Evolutionary conservation across 2,329 filamentous ascomycete species (phyloP).

Genomic region (Cercospora canescens): DNA sequence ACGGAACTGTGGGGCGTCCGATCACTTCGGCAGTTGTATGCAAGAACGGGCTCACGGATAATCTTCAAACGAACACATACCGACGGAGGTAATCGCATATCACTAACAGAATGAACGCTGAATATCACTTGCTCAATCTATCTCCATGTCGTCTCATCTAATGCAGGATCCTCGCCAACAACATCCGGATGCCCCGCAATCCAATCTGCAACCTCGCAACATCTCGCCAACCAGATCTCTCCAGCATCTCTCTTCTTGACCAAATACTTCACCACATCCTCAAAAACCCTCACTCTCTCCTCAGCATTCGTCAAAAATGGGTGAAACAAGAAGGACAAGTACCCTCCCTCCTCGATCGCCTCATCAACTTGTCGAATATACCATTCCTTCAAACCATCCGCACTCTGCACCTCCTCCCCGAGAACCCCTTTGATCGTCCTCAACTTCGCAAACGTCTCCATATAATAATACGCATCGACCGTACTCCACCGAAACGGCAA

Average conservation of each 20-base stretch:
- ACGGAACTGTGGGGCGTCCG: neutral
- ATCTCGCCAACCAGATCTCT: slow-evolving; percentile 33
- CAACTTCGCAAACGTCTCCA: slow-evolving; percentile 32
- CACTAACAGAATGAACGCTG: neutral
- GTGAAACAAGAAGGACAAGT: slow-evolving; percentile 35
- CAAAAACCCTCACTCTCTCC: slow-evolving; percentile 31
- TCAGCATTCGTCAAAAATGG: slow-evolving; percentile 33
- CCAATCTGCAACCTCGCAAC: slow-evolving; percentile 32
- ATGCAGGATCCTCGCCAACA: slow-evolving; percentile 32
- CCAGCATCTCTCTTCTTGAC: slow-evolving; percentile 28
- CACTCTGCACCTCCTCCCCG: slow-evolving; percentile 20
- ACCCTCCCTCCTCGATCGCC: slow-evolving; percentile 31
- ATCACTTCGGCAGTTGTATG: slow-evolving; percentile 1
- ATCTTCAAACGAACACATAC: neutral
- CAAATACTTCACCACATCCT: slow-evolving; percentile 30
- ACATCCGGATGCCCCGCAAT: slow-evolving; percentile 25
- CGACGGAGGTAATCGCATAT: neutral
- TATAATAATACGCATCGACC: slow-evolving; percentile 38
- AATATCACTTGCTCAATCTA: slow-evolving; percentile 6
- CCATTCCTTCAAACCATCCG: slow-evolving; percentile 24
- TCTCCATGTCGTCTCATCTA: slow-evolving; percentile 35
- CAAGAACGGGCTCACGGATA: neutral
- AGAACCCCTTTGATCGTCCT: slow-evolving; percentile 31
- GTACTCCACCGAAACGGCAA: slow-evolving; percentile 33
- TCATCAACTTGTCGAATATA: slow-evolving; percentile 32